Percentiles rank a stretch among this genome's conserved stretches.
These are phyloP conservation scores for Solanum pimpinellifolium DNA, from an alignment of 257 asterid genomes.

Conservation along the genomic window DNA sequence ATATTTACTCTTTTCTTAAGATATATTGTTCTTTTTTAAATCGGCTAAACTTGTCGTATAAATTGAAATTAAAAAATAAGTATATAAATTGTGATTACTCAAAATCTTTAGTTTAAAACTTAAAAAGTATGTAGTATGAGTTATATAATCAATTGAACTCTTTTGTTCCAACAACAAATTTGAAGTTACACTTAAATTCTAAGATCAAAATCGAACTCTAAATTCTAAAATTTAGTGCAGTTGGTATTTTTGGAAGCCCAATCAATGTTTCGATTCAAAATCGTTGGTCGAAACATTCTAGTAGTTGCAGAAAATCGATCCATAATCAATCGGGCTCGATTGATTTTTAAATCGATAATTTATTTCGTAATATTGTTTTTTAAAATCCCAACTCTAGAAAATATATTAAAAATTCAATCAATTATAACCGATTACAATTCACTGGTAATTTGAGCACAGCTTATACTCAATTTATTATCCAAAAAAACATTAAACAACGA, in stretches of 20 bases:
- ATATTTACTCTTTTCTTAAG: too few relatives aligned
- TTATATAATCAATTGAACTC: background rate
- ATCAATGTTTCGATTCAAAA: background rate
- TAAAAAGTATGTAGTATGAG: background rate
- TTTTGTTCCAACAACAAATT: background rate
- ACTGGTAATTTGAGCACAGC: background rate
- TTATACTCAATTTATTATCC: background rate
- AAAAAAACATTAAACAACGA: too few relatives aligned
- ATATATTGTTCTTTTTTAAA: too few relatives aligned
- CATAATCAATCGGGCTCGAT: background rate
- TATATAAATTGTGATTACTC: background rate
- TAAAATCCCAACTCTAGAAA: background rate
- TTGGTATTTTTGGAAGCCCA: background rate
- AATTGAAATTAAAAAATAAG: too few relatives aligned
- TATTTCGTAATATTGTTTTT: too few relatives aligned
- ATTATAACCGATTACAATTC: background rate
- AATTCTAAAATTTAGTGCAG: background rate
- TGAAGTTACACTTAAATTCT: background rate
- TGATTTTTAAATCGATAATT: background rate
- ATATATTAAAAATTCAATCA: too few relatives aligned
- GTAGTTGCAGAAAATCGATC: background rate
- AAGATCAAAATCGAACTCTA: too few relatives aligned
- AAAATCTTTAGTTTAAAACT: background rate
- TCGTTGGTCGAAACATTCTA: background rate
- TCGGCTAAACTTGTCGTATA: too few relatives aligned